Evolutionary conservation across 2,329 filamentous ascomycete genomes (phyloP).

Genomic region (Nemania bipapillata): DNA sequence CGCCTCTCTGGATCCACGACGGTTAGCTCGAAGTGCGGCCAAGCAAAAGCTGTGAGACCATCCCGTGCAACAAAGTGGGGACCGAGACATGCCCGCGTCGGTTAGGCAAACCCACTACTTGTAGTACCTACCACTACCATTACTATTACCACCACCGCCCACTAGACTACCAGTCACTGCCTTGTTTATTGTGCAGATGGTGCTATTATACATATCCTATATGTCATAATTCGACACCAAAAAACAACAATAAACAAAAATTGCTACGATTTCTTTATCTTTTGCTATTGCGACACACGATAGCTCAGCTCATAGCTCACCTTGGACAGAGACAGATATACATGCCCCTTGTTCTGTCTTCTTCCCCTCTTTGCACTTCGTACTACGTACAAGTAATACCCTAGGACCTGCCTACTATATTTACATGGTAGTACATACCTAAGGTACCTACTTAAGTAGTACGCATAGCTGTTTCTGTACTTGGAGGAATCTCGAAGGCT

Average conservation of each 20-base stretch:
- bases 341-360: not conserved
- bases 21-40: slow-evolving; percentile 1
- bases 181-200: slow-evolving; percentile 21
- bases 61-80: slow-evolving; percentile 28
- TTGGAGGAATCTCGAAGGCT: not conserved
- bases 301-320: too few relatives aligned
- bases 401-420: too few relatives aligned
- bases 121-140: not conserved
- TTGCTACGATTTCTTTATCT: not conserved
- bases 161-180: not conserved
- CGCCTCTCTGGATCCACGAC: slow-evolving; percentile 34
- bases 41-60: slow-evolving; percentile 17
- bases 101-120: slow-evolving; percentile 25
- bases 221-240: slow-evolving; percentile 12
- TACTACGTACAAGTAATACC: not conserved
- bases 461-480: too few relatives aligned
- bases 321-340: not conserved
- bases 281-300: not conserved
- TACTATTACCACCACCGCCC: not conserved
- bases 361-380: not conserved
- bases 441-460: too few relatives aligned
- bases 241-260: not conserved
- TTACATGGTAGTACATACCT: too few relatives aligned
- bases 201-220: not conserved
- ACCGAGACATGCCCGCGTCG: slow-evolving; percentile 23